Evolutionary conservation across 768 basidiomycete species (phyloP), one percentile per base, ranked within the genome.

Genomic region (Kwoniella mangroviensis): DNA sequence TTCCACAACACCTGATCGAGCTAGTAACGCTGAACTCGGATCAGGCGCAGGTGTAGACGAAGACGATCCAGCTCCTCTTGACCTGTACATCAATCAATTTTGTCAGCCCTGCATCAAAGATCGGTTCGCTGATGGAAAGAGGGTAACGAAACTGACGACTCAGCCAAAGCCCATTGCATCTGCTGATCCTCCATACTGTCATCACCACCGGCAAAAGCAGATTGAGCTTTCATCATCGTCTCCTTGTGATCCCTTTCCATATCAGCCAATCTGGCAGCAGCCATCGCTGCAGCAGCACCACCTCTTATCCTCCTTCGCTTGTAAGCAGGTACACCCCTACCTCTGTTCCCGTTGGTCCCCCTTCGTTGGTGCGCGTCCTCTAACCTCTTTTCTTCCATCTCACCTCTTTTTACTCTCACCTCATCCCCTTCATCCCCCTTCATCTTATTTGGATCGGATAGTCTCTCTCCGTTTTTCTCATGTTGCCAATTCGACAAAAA

Each of bases 401-500:
- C 77, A 2, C 72, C 75, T 42, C 65, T 65, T 49, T 73, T 69
- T 4, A 67, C 58, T 28, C 65, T 40, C 1, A 80, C 75, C 63
- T 80, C 75, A 55, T 75, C 74, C 0, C 66, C 68, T 1, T 68
- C 73, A 28, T 57, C 41, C 2, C 61, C 43, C 21, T 64, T 51
- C 75, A 75, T 71, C 53, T 55, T 60, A 9, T 70, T 55, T 1
- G 79, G 74, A 51, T 78, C 71, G 24, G 65, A 64, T 19, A 78
- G 66, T 41, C 67, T 21, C 57, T 75, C 71, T 0, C 79, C 79
- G 42, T 73, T 70, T 60, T 80, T 75, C 71, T 80, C 79, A 57
- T 78, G 77, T 34, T 78, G 73, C 79, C 79, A 80, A 73, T 80
- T 80, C 17, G 65, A 68, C 59, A 80, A 65, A 68, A 80, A 80